These are phyloP conservation scores for Trichoderma sp. DNA, from an alignment of 2,329 filamentous ascomycete species.

Conservation along the genomic window DNA sequence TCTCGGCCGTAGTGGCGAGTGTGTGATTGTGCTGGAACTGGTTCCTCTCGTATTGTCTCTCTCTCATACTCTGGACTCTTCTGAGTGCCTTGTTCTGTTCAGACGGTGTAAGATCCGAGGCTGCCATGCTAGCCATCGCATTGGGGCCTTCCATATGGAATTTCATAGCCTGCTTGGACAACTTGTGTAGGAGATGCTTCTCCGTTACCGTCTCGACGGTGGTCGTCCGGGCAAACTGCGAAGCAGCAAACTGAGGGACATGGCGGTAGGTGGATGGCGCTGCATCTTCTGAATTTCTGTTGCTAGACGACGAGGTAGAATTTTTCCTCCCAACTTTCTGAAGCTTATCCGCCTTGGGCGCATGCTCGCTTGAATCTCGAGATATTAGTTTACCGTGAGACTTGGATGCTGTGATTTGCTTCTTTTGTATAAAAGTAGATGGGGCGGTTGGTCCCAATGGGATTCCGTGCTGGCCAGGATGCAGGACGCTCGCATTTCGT, in stretches of 20 bases:
- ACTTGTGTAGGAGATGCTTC: constrained; percentile 46
- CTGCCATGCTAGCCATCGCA: constrained; percentile 30
- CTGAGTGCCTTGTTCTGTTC: constrained; percentile 45
- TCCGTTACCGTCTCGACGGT: constrained; percentile 49
- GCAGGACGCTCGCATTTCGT: neutral
- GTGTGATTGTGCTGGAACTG: constrained; percentile 48
- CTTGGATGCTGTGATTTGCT: neutral
- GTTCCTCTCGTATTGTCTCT: constrained; percentile 47
- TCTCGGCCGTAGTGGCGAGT: constrained; percentile 44
- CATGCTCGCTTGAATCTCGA: constrained; percentile 7
- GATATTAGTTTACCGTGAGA: neutral
- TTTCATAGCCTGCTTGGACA: constrained; percentile 50
- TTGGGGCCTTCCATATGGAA: constrained; percentile 44
- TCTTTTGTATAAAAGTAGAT: constrained; percentile 19
- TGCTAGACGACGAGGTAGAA: constrained; percentile 28
- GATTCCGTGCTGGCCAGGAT: constrained; percentile 1
- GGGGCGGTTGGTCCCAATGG: constrained; percentile 9
- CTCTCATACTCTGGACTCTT: constrained; percentile 46
- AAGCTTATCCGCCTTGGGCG: constrained; percentile 23
- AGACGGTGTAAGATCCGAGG: constrained; percentile 39
- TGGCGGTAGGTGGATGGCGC: constrained; percentile 48
- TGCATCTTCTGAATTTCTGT: constrained; percentile 31
- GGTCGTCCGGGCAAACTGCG: constrained; percentile 59
- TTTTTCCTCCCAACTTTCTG: constrained; percentile 22
- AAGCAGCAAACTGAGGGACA: constrained; percentile 57